A percentile compares a stretch with the other conserved stretches of the same genome.
phyloP scores from a whole-genome alignment of 495 filamentous ascomycete species.

The Penicillium coprophilum region DNA sequence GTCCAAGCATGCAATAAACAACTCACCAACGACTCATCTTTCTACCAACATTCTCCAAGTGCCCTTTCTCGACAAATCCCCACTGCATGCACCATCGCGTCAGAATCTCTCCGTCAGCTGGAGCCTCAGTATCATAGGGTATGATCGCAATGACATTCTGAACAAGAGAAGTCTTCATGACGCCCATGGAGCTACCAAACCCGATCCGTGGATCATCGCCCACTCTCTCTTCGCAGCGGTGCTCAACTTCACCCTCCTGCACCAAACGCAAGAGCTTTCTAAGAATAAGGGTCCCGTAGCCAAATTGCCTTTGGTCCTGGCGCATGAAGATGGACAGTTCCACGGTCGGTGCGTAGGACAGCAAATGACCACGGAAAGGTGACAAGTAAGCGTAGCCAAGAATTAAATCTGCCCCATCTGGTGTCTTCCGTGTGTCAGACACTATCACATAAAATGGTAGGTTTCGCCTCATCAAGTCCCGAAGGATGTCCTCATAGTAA shows the following conservation, averaged over 20 bases:
- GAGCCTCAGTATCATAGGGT: constrained; percentile 28
- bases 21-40: constrained; percentile 24
- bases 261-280: constrained; percentile 11
- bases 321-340: constrained; percentile 34
- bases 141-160: constrained; percentile 31
- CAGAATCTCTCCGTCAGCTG: constrained; percentile 22
- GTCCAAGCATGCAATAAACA: background rate
- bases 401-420: constrained; percentile 15
- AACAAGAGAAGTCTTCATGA: constrained; percentile 12
- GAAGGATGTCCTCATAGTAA: constrained; percentile 20
- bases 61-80: constrained; percentile 29
- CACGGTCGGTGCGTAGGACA: constrained; percentile 33
- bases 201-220: background rate
- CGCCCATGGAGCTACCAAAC: background rate
- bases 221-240: constrained; percentile 12
- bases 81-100: constrained; percentile 24
- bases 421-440: constrained; percentile 3
- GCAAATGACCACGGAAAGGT: constrained; percentile 24
- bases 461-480: constrained; percentile 15
- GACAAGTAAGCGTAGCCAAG: constrained; percentile 33
- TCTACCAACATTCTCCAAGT: constrained; percentile 29
- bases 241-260: constrained; percentile 3
- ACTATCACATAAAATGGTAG: constrained; percentile 34
- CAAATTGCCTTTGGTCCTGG: constrained; percentile 18
- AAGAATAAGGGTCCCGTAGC: constrained; percentile 25